Conservation (phyloP, 768 basidiomycete genomes). For the Boletus reticuloceps region DNA sequence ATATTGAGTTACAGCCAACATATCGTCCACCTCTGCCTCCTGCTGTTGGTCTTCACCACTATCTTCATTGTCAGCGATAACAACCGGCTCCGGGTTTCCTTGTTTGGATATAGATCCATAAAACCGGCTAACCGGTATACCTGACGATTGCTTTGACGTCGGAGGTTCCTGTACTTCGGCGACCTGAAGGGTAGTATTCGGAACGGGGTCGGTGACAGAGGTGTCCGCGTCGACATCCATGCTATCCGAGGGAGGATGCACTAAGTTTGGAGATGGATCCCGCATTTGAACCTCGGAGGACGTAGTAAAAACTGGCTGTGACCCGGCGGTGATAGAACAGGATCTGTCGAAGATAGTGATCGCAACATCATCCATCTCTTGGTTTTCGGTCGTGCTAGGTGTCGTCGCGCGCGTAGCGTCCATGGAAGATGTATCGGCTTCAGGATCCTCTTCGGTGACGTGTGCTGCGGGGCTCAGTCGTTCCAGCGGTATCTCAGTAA, state of each 20-base stretch:
- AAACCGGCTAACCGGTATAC: slow-evolving; percentile 21
- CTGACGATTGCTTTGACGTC: slow-evolving; percentile 6
- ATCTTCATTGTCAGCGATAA: slow-evolving; percentile 24
- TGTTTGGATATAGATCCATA: slow-evolving; percentile 14
- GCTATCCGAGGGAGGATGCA: slow-evolving; percentile 17
- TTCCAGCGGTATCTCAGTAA: neutral
- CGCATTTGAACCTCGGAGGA: slow-evolving; percentile 10
- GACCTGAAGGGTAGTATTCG: neutral
- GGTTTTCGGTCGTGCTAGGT: slow-evolving; percentile 14
- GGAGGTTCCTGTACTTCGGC: neutral
- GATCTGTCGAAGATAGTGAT: slow-evolving; percentile 12
- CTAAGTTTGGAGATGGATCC: slow-evolving; percentile 15
- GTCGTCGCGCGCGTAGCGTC: slow-evolving; percentile 20
- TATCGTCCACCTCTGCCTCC: slow-evolving; percentile 32
- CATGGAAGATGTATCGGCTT: slow-evolving; percentile 15
- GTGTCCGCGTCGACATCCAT: slow-evolving; percentile 28
- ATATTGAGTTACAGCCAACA: slow-evolving; percentile 24
- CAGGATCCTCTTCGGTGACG: slow-evolving; percentile 7
- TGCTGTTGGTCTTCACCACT: slow-evolving; percentile 28
- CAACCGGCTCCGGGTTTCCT: neutral
- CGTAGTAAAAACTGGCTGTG: slow-evolving; percentile 5
- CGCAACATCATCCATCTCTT: slow-evolving; percentile 11
- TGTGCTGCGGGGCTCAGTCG: neutral
- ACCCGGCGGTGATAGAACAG: slow-evolving; percentile 12
- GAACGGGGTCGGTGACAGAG: neutral